phyloP scores from a whole-genome alignment of 371 early-diverging fungal species.

The Mucor circinelloides region DNA sequence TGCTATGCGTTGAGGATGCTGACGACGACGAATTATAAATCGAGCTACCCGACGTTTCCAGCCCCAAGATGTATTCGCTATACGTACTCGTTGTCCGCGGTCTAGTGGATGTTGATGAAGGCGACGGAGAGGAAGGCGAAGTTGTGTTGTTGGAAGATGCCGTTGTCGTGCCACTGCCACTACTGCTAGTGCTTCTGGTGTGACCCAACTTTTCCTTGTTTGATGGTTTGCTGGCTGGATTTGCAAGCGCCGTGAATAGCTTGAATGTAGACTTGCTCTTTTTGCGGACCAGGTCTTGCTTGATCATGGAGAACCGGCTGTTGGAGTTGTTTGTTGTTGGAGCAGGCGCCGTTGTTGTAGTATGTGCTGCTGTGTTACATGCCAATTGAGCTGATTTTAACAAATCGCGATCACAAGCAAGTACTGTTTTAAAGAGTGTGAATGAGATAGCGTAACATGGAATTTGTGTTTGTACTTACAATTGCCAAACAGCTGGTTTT shows the following conservation, averaged over 20 bases:
- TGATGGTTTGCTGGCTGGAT: background rate
- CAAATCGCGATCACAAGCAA: slow-evolving; percentile 20
- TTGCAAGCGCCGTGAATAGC: slow-evolving; percentile 10
- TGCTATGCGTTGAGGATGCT: background rate
- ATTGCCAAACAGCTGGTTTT: slow-evolving; percentile 22
- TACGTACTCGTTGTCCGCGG: slow-evolving; percentile 8
- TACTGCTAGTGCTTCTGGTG: background rate
- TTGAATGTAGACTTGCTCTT: slow-evolving; percentile 24
- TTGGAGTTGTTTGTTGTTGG: background rate
- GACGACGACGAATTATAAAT: slow-evolving; percentile 1
- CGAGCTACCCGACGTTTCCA: slow-evolving; percentile 3
- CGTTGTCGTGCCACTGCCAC: background rate
- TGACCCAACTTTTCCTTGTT: background rate
- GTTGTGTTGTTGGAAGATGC: background rate
- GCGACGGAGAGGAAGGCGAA: background rate
- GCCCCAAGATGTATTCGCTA: slow-evolving; percentile 10
- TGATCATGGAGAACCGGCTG: slow-evolving; percentile 16
- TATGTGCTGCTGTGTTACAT: background rate
- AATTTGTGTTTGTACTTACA: slow-evolving; percentile 6
- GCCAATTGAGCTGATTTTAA: slow-evolving; percentile 7
- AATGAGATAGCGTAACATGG: background rate
- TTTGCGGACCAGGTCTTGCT: slow-evolving; percentile 21
- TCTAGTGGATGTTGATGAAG: background rate
- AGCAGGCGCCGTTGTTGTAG: background rate
- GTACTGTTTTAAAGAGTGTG: background rate